These are phyloP conservation scores for Zygoascus sp. DNA, from an alignment of 1,139 yeast species.

Conservation along the genomic window DNA sequence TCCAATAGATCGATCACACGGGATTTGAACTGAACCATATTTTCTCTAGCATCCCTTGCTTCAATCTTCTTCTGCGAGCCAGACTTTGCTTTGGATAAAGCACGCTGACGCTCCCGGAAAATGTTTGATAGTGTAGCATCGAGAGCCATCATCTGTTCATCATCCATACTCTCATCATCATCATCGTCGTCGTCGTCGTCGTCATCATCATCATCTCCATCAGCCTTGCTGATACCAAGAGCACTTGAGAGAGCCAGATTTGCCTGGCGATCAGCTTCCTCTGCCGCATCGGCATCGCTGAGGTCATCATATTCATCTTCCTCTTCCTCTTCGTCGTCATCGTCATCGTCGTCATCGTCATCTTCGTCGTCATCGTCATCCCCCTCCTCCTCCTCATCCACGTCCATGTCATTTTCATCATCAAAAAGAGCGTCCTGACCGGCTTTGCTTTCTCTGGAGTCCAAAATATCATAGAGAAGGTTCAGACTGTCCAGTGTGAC, in stretches of 20 bases:
- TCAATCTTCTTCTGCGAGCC: constrained; percentile 27
- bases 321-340: constrained; percentile 22
- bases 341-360: constrained; percentile 34
- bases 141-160: constrained; percentile 94
- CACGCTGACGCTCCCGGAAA: constrained; percentile 57
- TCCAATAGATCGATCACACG: constrained; percentile 75
- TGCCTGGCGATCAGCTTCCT: constrained; percentile 63
- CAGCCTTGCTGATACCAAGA: constrained; percentile 46
- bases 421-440: constrained; percentile 80
- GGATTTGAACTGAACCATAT: constrained; percentile 72
- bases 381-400: constrained; percentile 38
- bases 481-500: constrained; percentile 50
- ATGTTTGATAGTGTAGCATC: constrained; percentile 81
- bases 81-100: constrained; percentile 23
- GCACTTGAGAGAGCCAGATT: constrained; percentile 74
- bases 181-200: constrained; percentile 40
- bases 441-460: constrained; percentile 70
- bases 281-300: constrained; percentile 35
- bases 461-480: constrained; percentile 61
- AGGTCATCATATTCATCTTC: constrained; percentile 27
- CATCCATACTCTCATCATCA: constrained; percentile 85
- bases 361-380: constrained; percentile 36
- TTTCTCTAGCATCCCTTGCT: constrained; percentile 74
- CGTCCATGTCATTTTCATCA: constrained; percentile 43
- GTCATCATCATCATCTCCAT: constrained; percentile 30